phyloP scores from a whole-genome alignment of 257 asterid genomes.

The Agastache rugosa region DNA sequence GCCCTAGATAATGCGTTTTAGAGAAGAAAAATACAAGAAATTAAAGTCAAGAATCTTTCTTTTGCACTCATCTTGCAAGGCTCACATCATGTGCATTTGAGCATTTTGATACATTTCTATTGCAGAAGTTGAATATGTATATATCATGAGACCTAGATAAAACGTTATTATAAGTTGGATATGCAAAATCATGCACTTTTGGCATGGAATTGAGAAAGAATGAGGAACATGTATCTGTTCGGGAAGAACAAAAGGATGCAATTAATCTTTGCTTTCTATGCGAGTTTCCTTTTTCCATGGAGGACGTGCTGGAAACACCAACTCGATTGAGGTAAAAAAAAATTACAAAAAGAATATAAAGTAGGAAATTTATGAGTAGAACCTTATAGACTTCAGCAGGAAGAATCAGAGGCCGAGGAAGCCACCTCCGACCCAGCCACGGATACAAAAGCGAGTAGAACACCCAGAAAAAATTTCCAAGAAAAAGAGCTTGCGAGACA shows the following conservation, averaged over 20 bases:
- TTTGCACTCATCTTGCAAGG: neutral
- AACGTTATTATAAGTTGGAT: no score
- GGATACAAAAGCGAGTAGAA: conserved; percentile 77
- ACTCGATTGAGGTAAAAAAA: neutral
- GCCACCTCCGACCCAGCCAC: conserved; percentile 70
- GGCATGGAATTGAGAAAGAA: neutral
- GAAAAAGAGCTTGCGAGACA: conserved; percentile 71
- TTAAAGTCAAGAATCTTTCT: neutral
- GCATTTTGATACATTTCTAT: neutral
- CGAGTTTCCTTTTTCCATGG: neutral
- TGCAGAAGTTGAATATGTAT: neutral
- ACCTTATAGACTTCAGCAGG: conserved; percentile 97
- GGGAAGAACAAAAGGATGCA: conserved; percentile 6
- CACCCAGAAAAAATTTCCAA: conserved; percentile 73
- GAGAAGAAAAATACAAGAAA: neutral
- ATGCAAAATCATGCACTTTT: neutral
- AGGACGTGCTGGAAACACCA: neutral
- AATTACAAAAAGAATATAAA: neutral
- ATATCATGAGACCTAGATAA: neutral
- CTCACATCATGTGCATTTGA: neutral
- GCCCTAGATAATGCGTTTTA: neutral
- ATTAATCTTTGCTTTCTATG: neutral
- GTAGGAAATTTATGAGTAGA: conserved; percentile 21
- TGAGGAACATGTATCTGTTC: neutral
- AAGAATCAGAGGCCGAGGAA: conserved; percentile 92